A percentile compares a stretch with the other conserved stretches of the same genome.
These are phyloP conservation scores for Termitomyces sp. DNA, from an alignment of 768 basidiomycete species.

Conservation along the genomic window DNA sequence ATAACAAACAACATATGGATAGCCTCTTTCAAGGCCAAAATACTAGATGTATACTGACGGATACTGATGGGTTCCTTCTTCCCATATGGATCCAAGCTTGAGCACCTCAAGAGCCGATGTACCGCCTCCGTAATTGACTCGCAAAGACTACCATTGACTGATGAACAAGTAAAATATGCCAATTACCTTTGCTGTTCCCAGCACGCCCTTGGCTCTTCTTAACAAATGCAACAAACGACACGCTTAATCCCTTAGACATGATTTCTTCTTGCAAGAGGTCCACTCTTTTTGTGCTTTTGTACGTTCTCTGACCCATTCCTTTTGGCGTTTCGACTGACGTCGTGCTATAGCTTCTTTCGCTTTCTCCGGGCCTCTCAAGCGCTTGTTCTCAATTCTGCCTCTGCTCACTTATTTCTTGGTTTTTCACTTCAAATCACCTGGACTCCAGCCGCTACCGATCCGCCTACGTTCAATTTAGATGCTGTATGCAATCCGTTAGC, in stretches of 20 bases:
- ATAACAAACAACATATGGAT: neutral
- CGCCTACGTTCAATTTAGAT: neutral
- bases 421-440: neutral
- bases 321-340: neutral
- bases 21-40: neutral
- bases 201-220: neutral
- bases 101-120: neutral
- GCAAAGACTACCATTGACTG: neutral
- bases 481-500: neutral
- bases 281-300: neutral
- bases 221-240: neutral
- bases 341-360: neutral
- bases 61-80: neutral
- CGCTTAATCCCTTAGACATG: neutral
- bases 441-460: constrained; percentile 1
- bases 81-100: neutral
- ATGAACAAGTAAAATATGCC: neutral
- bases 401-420: neutral
- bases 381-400: neutral
- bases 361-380: neutral
- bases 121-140: neutral
- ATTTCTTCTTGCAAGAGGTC: constrained; percentile 2
- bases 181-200: neutral
- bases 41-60: neutral
- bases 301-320: neutral